Evolutionary conservation across 805 yeast species (phyloP).

Genomic region (Ascoidea asiatica): DNA sequence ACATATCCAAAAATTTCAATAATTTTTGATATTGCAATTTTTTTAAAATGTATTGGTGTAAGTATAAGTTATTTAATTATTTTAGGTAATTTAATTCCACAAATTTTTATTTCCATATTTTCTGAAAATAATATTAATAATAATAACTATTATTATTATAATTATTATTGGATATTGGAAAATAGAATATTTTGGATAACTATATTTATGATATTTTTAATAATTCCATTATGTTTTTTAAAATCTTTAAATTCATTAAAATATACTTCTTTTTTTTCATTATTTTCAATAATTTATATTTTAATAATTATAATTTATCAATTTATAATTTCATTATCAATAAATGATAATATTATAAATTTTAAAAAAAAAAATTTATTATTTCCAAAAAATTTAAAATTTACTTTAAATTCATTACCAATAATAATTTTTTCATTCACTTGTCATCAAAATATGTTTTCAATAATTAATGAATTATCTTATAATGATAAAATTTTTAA

Average conservation of each 20-base stretch:
- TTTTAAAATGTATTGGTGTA: slow-evolving; percentile 60
- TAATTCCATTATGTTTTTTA: slow-evolving; percentile 49
- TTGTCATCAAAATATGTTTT: slow-evolving; percentile 91
- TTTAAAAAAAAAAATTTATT: no score
- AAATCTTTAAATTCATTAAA: slow-evolving; percentile 70
- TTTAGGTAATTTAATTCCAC: slow-evolving; percentile 61
- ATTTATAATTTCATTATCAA: slow-evolving; percentile 33
- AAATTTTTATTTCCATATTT: slow-evolving; percentile 26
- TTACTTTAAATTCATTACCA: slow-evolving; percentile 68
- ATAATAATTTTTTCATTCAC: slow-evolving; percentile 90
- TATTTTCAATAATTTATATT: slow-evolving; percentile 68
- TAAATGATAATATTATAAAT: slow-evolving; percentile 31
- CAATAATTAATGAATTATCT: slow-evolving; percentile 67
- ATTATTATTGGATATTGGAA: slow-evolving; percentile 16
- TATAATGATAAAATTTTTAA: slow-evolving; percentile 35
- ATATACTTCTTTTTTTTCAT: slow-evolving; percentile 74
- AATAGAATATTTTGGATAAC: slow-evolving; percentile 51
- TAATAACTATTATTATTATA: no score
- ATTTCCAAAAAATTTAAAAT: slow-evolving; percentile 32
- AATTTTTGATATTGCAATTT: slow-evolving; percentile 54
- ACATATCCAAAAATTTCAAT: slow-evolving; percentile 50
- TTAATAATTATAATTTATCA: slow-evolving; percentile 64
- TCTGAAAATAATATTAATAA: slow-evolving; percentile 10
- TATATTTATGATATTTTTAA: slow-evolving; percentile 31
- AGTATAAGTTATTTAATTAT: slow-evolving; percentile 55